Evolutionary conservation across 2,329 filamentous ascomycete genomes (phyloP).

Genomic region (Alternaria panax): DNA sequence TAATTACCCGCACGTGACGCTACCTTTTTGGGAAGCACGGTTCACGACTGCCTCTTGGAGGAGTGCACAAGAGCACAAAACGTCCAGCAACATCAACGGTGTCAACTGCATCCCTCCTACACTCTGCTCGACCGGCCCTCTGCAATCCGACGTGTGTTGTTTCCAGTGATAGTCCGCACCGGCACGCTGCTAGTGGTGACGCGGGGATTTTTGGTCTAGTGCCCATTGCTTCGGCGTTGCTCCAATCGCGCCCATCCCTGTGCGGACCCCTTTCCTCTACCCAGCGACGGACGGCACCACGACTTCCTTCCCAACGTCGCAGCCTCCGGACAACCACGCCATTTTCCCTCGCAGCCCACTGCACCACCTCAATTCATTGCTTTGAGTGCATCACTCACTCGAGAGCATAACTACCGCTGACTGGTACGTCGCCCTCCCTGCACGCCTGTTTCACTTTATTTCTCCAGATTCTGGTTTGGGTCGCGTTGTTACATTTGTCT

Average conservation of each 20-base stretch:
- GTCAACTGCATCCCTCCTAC: conserved; percentile 33
- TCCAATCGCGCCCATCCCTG: conserved; percentile 43
- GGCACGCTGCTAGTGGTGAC: conserved; percentile 20
- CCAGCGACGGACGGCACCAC: conserved; percentile 42
- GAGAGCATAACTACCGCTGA: conserved; percentile 46
- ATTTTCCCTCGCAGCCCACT: conserved; percentile 36
- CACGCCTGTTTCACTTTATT: conserved; percentile 39
- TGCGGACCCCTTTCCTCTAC: conserved; percentile 49
- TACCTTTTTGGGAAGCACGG: conserved; percentile 29
- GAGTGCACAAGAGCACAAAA: conserved; percentile 24
- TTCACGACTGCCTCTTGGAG: conserved; percentile 33
- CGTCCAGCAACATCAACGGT: conserved; percentile 19
- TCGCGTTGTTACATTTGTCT: conserved; percentile 45
- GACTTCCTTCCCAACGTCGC: conserved; percentile 45
- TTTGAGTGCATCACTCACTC: conserved; percentile 45
- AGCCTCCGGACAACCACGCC: conserved; percentile 40
- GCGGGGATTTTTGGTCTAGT: conserved; percentile 46
- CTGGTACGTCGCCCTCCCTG: conserved; percentile 44
- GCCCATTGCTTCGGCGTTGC: conserved; percentile 44
- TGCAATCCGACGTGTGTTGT: conserved; percentile 5
- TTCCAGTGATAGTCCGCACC: conserved; percentile 9
- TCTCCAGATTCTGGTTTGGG: conserved; percentile 43
- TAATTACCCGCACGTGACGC: conserved; percentile 39
- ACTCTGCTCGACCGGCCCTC: background rate
- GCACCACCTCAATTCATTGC: conserved; percentile 37